Conservation (phyloP, 2,329 filamentous ascomycete genomes). For the Aspergillus pseudoterreus region DNA sequence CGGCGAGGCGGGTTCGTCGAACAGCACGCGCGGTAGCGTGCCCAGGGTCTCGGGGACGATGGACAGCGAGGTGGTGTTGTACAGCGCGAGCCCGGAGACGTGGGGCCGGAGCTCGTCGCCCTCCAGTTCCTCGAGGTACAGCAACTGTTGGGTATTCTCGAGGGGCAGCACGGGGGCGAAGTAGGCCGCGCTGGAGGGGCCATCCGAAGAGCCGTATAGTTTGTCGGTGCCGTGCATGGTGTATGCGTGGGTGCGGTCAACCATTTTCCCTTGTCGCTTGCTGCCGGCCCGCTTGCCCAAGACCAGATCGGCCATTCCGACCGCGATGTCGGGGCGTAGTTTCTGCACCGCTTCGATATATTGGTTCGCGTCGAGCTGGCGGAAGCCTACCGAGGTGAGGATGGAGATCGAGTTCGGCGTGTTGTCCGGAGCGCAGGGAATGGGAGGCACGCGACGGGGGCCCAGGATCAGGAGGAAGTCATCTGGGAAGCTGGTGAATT, state of each 20-base stretch:
- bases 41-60: constrained; percentile 62
- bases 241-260: constrained; percentile 81
- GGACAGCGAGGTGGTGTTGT: constrained; percentile 66
- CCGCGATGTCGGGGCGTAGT: constrained; percentile 75
- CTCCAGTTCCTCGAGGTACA: constrained; percentile 72
- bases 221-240: constrained; percentile 62
- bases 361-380: constrained; percentile 62
- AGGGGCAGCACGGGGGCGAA: constrained; percentile 70
- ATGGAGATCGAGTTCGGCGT: constrained; percentile 69
- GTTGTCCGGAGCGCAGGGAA: constrained; percentile 66
- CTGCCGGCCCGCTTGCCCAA: constrained; percentile 56
- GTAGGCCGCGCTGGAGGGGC: constrained; percentile 46
- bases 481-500: constrained; percentile 70
- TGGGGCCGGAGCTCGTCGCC: constrained; percentile 53
- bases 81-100: constrained; percentile 71
- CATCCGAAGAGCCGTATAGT: constrained; percentile 33
- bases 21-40: constrained; percentile 67
- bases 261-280: constrained; percentile 79
- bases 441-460: constrained; percentile 71
- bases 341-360: constrained; percentile 63
- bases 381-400: constrained; percentile 83
- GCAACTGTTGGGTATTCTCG: constrained; percentile 68
- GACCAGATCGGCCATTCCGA: constrained; percentile 73
- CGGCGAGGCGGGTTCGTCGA: constrained; percentile 67
- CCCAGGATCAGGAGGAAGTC: constrained; percentile 68